Conservation (phyloP, 75 land plant genomes). For the Larix kaempferi region DNA sequence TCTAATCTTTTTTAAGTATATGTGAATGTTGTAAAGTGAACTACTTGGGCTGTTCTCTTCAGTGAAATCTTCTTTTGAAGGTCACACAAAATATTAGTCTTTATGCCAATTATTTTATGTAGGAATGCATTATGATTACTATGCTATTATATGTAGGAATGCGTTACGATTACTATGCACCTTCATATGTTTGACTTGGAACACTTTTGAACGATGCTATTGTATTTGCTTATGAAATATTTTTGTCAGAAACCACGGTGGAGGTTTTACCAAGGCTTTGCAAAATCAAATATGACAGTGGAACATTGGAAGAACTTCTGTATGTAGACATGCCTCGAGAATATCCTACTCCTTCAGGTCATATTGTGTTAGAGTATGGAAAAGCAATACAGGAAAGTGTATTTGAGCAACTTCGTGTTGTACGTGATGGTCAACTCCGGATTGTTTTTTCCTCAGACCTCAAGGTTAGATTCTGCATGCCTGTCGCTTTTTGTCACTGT, state of each 20-base stretch:
- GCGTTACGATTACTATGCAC: not conserved
- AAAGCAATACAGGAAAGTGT: conserved; percentile 98
- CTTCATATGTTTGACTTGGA: no score
- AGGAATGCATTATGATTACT: not conserved
- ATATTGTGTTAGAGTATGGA: conserved; percentile 87
- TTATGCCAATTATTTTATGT: not conserved
- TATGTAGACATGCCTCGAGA: conserved; percentile 96
- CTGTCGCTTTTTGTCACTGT: not conserved
- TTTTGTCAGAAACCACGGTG: conserved; percentile 78
- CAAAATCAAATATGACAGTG: conserved; percentile 96
- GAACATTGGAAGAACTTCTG: conserved; percentile 87
- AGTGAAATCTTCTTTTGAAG: not conserved
- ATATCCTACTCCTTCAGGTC: conserved; percentile 70
- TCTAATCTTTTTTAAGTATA: not conserved
- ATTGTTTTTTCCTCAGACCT: conserved; percentile 83
- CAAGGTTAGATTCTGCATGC: conserved; percentile 49
- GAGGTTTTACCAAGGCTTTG: conserved; percentile 94
- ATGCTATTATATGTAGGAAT: not conserved
- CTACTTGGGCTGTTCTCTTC: not conserved
- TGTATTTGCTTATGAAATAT: not conserved
- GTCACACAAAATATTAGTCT: not conserved
- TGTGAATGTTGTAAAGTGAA: no score
- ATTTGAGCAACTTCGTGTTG: conserved; percentile 94
- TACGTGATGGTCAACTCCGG: conserved; percentile 89
- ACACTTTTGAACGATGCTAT: not conserved